Percentiles rank a stretch among this genome's conserved stretches.
Evolutionary conservation across 1,139 yeast species (phyloP).

Genomic region (Zhuliangozyma blackwelliae): DNA sequence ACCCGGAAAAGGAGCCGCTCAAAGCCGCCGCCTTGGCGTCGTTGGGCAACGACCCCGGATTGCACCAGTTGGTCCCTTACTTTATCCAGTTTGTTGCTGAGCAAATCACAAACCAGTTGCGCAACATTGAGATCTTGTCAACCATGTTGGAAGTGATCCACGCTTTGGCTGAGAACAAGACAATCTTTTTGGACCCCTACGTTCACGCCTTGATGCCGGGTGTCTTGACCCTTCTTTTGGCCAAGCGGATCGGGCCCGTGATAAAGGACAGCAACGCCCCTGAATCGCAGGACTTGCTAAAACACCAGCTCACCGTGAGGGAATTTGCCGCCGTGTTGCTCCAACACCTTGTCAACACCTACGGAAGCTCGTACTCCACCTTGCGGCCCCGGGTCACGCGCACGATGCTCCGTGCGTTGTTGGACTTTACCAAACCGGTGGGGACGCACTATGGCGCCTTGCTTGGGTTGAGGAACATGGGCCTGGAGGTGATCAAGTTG

Average conservation of each 20-base stretch:
- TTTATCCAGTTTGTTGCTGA: constrained; percentile 95
- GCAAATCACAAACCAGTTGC: constrained; percentile 84
- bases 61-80: constrained; percentile 95
- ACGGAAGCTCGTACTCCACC: constrained; percentile 84
- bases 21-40: constrained; percentile 80
- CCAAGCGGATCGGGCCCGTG: constrained; percentile 78
- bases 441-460: constrained; percentile 94
- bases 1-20: constrained; percentile 55
- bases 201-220: constrained; percentile 97
- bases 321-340: constrained; percentile 85
- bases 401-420: constrained; percentile 83
- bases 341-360: constrained; percentile 69
- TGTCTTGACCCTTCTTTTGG: constrained; percentile 79
- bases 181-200: constrained; percentile 90
- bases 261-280: constrained; percentile 28
- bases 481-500: constrained; percentile 83
- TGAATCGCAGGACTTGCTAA: constrained; percentile 27
- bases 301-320: constrained; percentile 60
- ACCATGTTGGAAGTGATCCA: constrained; percentile 89
- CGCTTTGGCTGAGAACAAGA: constrained; percentile 77
- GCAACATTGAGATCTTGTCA: constrained; percentile 67
- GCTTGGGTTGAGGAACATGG: constrained; percentile 77
- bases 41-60: constrained; percentile 86
- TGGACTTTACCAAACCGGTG: constrained; percentile 71
- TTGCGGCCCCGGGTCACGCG: constrained; percentile 92